Percentiles rank a stretch among this genome's conserved stretches.
Evolutionary conservation across 2,329 filamentous ascomycete genomes (phyloP).

Genomic region (Grosmannia huntii): DNA sequence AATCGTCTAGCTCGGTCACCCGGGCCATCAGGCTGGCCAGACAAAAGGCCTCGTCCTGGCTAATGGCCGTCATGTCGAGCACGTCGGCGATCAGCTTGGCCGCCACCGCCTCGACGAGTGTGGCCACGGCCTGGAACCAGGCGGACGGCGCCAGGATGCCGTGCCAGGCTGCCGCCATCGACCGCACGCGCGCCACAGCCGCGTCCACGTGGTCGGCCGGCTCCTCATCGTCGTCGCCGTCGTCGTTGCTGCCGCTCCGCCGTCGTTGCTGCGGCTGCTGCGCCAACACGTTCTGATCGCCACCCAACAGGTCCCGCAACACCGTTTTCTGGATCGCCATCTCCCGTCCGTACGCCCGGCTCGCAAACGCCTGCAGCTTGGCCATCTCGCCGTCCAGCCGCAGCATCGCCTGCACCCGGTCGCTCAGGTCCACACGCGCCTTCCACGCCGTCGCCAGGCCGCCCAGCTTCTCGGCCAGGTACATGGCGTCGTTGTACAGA

Average conservation of each 20-base stretch:
- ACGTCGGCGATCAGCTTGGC: constrained; percentile 49
- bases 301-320: constrained; percentile 46
- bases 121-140: constrained; percentile 50
- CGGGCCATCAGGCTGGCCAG: constrained; percentile 45
- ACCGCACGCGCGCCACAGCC: constrained; percentile 38
- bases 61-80: constrained; percentile 46
- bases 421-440: constrained; percentile 35
- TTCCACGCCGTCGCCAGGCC: constrained; percentile 40
- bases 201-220: constrained; percentile 38
- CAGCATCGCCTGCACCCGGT: constrained; percentile 39
- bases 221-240: constrained; percentile 23
- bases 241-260: background rate
- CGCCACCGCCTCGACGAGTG: constrained; percentile 44
- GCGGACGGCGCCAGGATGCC: constrained; percentile 45
- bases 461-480: constrained; percentile 44
- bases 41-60: constrained; percentile 50
- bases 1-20: constrained; percentile 44
- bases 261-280: background rate
- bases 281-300: constrained; percentile 42
- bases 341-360: constrained; percentile 48
- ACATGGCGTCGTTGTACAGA: constrained; percentile 55
- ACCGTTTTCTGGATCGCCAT: constrained; percentile 48
- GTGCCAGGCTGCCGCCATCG: constrained; percentile 44
- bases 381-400: constrained; percentile 48
- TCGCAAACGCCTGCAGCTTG: constrained; percentile 46